Evolutionary conservation across 2,329 filamentous ascomycete genomes (phyloP).

Genomic region (Aspergillus ruber): DNA sequence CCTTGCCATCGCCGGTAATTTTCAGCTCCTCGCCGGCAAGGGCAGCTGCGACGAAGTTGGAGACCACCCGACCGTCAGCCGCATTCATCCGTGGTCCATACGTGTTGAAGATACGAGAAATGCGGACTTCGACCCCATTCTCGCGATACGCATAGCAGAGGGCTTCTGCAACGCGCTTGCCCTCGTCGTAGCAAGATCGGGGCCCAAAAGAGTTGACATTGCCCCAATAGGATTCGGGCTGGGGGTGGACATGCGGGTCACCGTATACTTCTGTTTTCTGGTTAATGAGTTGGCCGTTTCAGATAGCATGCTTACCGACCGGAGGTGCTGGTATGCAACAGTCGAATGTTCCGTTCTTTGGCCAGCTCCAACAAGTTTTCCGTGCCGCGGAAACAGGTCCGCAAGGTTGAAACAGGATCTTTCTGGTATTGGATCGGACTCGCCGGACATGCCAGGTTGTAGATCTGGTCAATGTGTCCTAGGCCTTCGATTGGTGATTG

Average conservation of each 20-base stretch:
- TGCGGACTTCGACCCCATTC: constrained; percentile 23
- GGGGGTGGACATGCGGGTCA: constrained; percentile 24
- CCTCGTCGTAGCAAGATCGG: constrained; percentile 39
- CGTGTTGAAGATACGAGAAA: constrained; percentile 31
- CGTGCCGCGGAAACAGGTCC: constrained; percentile 26
- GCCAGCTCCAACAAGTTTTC: constrained; percentile 25
- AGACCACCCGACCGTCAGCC: constrained; percentile 27
- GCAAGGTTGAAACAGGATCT: constrained; percentile 24
- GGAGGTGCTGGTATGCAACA: constrained; percentile 26
- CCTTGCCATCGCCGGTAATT: constrained; percentile 24
- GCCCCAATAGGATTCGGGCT: constrained; percentile 29
- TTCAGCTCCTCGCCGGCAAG: constrained; percentile 18
- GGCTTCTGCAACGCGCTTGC: constrained; percentile 35
- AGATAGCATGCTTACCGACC: constrained; percentile 7
- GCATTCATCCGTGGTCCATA: constrained; percentile 26
- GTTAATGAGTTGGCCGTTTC: not conserved
- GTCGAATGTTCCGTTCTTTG: constrained; percentile 19
- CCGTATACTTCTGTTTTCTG: constrained; percentile 22
- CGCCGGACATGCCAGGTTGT: constrained; percentile 28
- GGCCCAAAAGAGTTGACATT: constrained; percentile 39
- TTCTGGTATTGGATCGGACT: constrained; percentile 27
- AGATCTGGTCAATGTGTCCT: constrained; percentile 23
- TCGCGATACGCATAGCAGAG: constrained; percentile 28
- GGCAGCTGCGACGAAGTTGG: constrained; percentile 25
- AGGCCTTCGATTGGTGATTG: constrained; percentile 4